phyloP scores from a whole-genome alignment of 306 rosid genomes.

The Dalbergia cultrata region DNA sequence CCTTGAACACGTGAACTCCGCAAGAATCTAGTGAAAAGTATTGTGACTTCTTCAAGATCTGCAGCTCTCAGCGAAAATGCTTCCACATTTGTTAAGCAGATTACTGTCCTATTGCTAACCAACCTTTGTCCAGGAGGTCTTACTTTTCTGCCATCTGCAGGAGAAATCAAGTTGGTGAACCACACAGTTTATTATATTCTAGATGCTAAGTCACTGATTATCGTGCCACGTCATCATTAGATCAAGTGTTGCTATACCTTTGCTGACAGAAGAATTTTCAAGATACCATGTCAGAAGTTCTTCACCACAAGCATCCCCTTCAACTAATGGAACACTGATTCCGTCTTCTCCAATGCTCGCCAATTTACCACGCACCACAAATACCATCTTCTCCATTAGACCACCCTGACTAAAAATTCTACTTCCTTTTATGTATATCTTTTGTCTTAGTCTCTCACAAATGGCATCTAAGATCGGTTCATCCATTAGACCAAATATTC shows the following conservation, averaged over 20 bases:
- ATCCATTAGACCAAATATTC: slow-evolving; percentile 77
- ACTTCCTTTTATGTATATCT: too few species aligned
- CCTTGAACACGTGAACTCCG: slow-evolving; percentile 76
- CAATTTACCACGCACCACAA: slow-evolving; percentile 77
- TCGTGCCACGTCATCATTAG: not conserved
- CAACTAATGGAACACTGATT: slow-evolving; percentile 53
- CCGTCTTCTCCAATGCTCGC: slow-evolving; percentile 75
- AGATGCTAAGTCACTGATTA: not conserved
- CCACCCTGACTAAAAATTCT: slow-evolving; percentile 57
- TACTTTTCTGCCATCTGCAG: slow-evolving; percentile 70
- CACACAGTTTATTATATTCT: not conserved
- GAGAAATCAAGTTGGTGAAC: slow-evolving; percentile 19
- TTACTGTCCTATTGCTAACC: slow-evolving; percentile 59
- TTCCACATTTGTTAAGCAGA: slow-evolving; percentile 78
- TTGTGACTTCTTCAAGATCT: slow-evolving; percentile 86
- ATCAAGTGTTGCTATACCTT: slow-evolving; percentile 50
- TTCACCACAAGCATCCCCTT: slow-evolving; percentile 87
- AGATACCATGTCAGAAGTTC: slow-evolving; percentile 85
- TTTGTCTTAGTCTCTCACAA: slow-evolving; percentile 73
- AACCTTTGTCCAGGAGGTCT: slow-evolving; percentile 57
- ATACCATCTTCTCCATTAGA: slow-evolving; percentile 81
- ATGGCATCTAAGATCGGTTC: slow-evolving; percentile 76
- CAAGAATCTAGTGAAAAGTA: slow-evolving; percentile 73
- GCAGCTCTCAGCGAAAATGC: slow-evolving; percentile 74
- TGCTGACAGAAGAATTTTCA: slow-evolving; percentile 77